Evolutionary conservation across 202 grass and related monocot species (phyloP).

Genomic region (Cymbopogon flexuosus): DNA sequence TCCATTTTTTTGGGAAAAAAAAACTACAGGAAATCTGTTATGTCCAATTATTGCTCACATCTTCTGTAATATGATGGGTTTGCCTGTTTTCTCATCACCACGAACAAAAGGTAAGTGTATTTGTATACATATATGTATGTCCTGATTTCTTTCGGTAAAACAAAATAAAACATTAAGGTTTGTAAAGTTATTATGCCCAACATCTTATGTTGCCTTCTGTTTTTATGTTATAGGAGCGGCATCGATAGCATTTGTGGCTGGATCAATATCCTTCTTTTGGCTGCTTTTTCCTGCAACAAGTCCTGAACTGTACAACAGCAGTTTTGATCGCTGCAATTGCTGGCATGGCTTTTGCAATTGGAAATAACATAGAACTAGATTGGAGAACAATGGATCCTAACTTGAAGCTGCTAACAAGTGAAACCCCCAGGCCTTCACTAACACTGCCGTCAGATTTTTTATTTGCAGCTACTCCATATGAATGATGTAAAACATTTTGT

Average conservation of each 20-base stretch:
- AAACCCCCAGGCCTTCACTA: neutral
- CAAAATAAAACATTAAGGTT: neutral
- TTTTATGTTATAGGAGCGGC: constrained; percentile 49
- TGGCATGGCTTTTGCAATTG: constrained; percentile 75
- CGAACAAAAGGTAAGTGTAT: constrained; percentile 52
- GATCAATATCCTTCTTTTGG: constrained; percentile 52
- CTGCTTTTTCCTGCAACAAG: constrained; percentile 66
- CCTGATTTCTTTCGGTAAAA: neutral
- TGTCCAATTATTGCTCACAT: constrained; percentile 76
- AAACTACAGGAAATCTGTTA: constrained; percentile 54
- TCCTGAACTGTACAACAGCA: constrained; percentile 52
- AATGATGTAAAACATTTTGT: constrained; percentile 15
- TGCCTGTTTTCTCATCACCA: constrained; percentile 52
- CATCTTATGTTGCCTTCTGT: constrained; percentile 14
- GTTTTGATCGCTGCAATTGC: constrained; percentile 54
- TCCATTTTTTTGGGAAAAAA: neutral
- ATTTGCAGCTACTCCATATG: neutral
- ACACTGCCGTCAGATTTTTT: neutral
- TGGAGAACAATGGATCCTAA: constrained; percentile 6
- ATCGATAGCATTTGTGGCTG: constrained; percentile 54
- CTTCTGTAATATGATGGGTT: constrained; percentile 88
- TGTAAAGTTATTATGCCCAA: neutral
- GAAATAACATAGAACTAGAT: constrained; percentile 28
- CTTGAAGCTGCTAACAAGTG: neutral
- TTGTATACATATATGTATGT: neutral